Percentiles rank a stretch among this genome's conserved stretches.
Evolutionary conservation across 306 rosid species (phyloP).

Genomic region (Cucurbita maxima): DNA sequence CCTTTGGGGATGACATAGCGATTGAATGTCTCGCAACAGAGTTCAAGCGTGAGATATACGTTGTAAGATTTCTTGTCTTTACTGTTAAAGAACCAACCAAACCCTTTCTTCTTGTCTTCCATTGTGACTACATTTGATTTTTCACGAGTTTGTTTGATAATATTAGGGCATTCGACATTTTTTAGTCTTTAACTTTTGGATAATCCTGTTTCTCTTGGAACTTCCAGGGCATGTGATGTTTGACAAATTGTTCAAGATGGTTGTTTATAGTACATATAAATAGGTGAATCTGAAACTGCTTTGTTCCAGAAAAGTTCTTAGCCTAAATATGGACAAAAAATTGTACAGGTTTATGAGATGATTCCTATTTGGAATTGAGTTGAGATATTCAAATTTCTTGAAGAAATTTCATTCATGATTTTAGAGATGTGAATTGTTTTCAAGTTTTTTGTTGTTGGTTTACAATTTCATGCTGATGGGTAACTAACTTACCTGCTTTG

Average conservation of each 20-base stretch:
- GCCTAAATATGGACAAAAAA: background rate
- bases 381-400: background rate
- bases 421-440: background rate
- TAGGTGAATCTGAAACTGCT: background rate
- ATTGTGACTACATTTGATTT: background rate
- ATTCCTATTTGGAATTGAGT: background rate
- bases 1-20: slow-evolving; percentile 95
- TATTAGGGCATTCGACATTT: background rate
- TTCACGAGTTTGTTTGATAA: background rate
- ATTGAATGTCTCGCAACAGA: slow-evolving; percentile 98
- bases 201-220: background rate
- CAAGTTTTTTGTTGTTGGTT: background rate
- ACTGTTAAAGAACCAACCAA: background rate
- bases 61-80: slow-evolving; percentile 36
- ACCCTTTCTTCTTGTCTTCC: background rate
- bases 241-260: background rate
- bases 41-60: slow-evolving; percentile 83
- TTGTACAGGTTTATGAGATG: background rate
- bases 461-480: background rate
- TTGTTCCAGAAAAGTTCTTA: background rate
- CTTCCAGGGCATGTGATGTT: background rate
- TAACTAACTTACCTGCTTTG: background rate
- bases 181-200: background rate
- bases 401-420: background rate
- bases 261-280: background rate